Evolutionary conservation across 768 basidiomycete genomes (phyloP).

Genomic region (Strobilomyces dryophilus): DNA sequence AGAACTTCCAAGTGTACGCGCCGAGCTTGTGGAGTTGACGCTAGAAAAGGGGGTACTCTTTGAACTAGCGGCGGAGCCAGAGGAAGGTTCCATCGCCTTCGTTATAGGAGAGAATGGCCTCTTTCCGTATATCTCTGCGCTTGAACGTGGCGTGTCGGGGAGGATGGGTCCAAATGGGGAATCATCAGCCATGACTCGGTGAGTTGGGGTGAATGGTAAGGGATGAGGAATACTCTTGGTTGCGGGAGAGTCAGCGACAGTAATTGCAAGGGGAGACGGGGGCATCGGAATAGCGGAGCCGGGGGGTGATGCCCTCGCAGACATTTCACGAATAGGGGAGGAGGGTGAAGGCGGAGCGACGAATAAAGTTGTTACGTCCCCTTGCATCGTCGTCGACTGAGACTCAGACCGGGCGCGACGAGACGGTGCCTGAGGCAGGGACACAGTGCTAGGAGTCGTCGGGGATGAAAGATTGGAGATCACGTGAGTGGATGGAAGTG

Average conservation of each 20-base stretch:
- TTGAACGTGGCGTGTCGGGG: constrained; percentile 27
- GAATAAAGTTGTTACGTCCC: background rate
- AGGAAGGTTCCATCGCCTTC: constrained; percentile 18
- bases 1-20: constrained; percentile 6
- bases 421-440: constrained; percentile 14
- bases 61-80: background rate
- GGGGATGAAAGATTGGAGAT: constrained; percentile 38
- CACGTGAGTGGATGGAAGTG: constrained; percentile 47
- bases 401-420: constrained; percentile 18
- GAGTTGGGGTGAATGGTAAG: constrained; percentile 17
- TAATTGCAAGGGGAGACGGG: constrained; percentile 13
- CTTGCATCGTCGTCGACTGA: constrained; percentile 13
- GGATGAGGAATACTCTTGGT: background rate
- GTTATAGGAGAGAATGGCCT: constrained; percentile 28
- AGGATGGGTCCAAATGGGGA: constrained; percentile 30
- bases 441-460: constrained; percentile 8
- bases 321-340: background rate
- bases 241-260: background rate
- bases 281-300: background rate
- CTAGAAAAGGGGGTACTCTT: constrained; percentile 8
- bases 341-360: background rate
- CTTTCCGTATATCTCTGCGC: constrained; percentile 25
- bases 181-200: constrained; percentile 19
- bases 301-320: background rate
- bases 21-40: constrained; percentile 9